phyloP scores from a whole-genome alignment of 2,329 filamentous ascomycete genomes.

The Curvularia hawaiiensis region DNA sequence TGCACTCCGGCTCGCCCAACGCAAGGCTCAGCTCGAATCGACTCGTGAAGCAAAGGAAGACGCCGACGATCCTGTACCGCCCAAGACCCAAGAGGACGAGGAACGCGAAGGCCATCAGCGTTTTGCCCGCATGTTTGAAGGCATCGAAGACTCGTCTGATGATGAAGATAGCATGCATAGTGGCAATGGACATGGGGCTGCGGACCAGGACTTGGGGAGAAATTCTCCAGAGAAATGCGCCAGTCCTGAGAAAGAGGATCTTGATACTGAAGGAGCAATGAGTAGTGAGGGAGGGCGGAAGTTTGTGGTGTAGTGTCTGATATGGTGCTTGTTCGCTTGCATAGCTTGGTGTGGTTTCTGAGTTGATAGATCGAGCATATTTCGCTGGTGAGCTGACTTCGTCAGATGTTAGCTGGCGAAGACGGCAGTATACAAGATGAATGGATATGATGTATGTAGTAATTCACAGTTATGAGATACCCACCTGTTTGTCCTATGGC shows the following conservation, averaged over 20 bases:
- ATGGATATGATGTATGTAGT: conserved; percentile 10
- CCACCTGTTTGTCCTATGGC: not conserved
- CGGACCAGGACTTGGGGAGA: conserved; percentile 10
- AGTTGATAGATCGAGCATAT: not conserved
- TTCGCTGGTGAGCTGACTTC: not conserved
- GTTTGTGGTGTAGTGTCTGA: conserved; percentile 5
- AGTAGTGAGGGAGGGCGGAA: not conserved
- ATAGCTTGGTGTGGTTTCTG: not conserved
- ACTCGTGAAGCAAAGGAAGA: conserved; percentile 29
- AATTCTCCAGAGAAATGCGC: conserved; percentile 10
- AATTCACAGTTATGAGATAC: conserved; percentile 17
- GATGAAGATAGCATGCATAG: conserved; percentile 32
- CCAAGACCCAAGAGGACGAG: conserved; percentile 34
- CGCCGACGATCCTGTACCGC: conserved; percentile 5
- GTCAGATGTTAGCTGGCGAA: not conserved
- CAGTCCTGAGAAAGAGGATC: conserved; percentile 9
- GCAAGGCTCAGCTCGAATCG: conserved; percentile 44
- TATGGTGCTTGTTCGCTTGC: not conserved
- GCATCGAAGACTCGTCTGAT: conserved; percentile 39
- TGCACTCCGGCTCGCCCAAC: conserved; percentile 77
- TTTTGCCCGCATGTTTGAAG: conserved; percentile 43
- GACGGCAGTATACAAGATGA: conserved; percentile 4
- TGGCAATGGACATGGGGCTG: conserved; percentile 13
- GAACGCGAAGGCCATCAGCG: conserved; percentile 41
- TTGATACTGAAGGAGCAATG: not conserved